Percentiles rank a stretch among this genome's conserved stretches.
These are phyloP conservation scores for Vitellaria paradoxa DNA, from an alignment of 179 eudicot genomes.

Conservation along the genomic window DNA sequence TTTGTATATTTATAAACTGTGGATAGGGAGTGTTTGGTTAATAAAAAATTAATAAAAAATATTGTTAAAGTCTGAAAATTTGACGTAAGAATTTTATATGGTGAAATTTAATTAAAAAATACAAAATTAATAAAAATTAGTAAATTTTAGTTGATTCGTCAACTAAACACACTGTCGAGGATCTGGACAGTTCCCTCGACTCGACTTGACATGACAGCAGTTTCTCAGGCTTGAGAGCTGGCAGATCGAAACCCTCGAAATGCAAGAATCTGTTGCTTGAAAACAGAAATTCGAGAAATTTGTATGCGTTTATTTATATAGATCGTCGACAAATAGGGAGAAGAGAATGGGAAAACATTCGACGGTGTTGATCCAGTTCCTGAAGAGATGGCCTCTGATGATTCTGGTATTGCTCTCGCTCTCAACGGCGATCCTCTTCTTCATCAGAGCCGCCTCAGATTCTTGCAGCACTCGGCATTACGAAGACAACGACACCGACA, in stretches of 20 bases:
- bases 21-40: too few species aligned
- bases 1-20: too few species aligned
- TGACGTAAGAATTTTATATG: too few species aligned
- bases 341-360: constrained; percentile 12
- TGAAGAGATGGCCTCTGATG: constrained; percentile 18
- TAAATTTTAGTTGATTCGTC: neutral
- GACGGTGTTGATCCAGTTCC: constrained; percentile 1
- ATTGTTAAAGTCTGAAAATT: too few species aligned
- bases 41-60: too few species aligned
- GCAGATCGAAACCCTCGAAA: neutral
- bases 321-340: neutral
- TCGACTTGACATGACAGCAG: neutral
- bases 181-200: too few species aligned
- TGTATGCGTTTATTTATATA: neutral
- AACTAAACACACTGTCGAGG: too few species aligned
- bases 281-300: neutral
- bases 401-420: constrained; percentile 10
- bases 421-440: constrained; percentile 16
- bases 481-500: neutral
- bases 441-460: constrained; percentile 8
- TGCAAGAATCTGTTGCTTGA: neutral
- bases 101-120: too few species aligned
- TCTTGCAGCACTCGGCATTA: constrained; percentile 3
- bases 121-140: neutral
- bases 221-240: neutral